phyloP scores from a whole-genome alignment of 1,284 basidiomycete species.

The Fereydounia khargensis region DNA sequence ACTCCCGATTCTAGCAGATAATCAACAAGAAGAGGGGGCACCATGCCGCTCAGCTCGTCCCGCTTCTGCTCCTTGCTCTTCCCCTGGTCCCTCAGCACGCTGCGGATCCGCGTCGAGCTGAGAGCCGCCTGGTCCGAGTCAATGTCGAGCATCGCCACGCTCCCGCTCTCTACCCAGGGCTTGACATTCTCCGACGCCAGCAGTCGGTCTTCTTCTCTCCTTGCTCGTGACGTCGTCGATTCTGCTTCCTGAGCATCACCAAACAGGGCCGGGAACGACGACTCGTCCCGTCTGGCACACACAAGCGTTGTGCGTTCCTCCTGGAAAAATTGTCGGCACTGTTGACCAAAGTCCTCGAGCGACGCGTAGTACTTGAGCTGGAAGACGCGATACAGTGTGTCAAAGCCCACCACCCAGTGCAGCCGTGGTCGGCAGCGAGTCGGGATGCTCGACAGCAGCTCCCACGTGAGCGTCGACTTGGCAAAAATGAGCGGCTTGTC shows the following conservation, averaged over 20 bases:
- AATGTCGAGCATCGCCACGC: constrained; percentile 29
- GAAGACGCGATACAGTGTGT: constrained; percentile 83
- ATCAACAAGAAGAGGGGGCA: constrained; percentile 27
- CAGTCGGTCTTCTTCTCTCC: constrained; percentile 14
- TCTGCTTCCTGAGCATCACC: neutral
- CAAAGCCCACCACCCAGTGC: constrained; percentile 76
- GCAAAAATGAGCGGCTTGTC: constrained; percentile 84
- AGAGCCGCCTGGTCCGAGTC: constrained; percentile 16
- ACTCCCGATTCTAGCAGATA: constrained; percentile 23
- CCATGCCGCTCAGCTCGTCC: constrained; percentile 6
- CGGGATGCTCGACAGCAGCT: constrained; percentile 59
- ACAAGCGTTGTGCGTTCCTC: constrained; percentile 67
- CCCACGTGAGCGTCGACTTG: constrained; percentile 69
- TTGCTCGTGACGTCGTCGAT: constrained; percentile 3
- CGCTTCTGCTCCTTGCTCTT: constrained; percentile 3
- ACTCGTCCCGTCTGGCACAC: constrained; percentile 28
- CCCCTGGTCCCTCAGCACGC: constrained; percentile 6
- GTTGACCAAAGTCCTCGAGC: constrained; percentile 63
- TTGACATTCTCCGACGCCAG: constrained; percentile 15
- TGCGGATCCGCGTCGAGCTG: constrained; percentile 36
- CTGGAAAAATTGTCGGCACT: constrained; percentile 67
- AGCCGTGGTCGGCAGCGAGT: constrained; percentile 49
- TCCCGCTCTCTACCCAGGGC: constrained; percentile 22
- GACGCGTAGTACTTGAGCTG: constrained; percentile 72
- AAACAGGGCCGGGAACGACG: constrained; percentile 12